Evolutionary conservation across 2,329 filamentous ascomycete species (phyloP).

Genomic region (Penicillium frequentans): DNA sequence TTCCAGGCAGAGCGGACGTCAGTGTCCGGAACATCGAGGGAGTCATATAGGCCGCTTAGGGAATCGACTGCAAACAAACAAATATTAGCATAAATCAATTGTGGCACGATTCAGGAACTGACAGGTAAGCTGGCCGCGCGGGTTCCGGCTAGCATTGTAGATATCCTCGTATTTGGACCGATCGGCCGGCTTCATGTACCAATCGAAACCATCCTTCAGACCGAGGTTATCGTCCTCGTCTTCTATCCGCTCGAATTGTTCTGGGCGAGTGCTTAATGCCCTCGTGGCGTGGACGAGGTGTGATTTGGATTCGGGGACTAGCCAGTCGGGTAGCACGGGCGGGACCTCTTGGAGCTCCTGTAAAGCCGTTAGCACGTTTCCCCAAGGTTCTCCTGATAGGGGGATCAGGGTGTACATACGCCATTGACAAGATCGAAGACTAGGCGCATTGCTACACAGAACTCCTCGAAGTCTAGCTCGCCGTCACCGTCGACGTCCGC

Average conservation of each 20-base stretch:
- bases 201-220: slow-evolving; percentile 95
- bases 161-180: slow-evolving; percentile 96
- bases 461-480: slow-evolving; percentile 98
- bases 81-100: neutral
- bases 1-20: slow-evolving; percentile 95
- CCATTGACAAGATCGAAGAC: slow-evolving; percentile 98
- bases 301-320: slow-evolving; percentile 91
- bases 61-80: slow-evolving; percentile 60
- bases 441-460: slow-evolving; percentile 96
- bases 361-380: slow-evolving; percentile 6
- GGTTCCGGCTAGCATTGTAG: slow-evolving; percentile 87
- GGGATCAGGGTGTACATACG: slow-evolving; percentile 52
- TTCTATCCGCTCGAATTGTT: slow-evolving; percentile 81
- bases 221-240: slow-evolving; percentile 76
- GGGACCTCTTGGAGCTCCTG: slow-evolving; percentile 93
- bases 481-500: slow-evolving; percentile 97
- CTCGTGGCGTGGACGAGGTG: slow-evolving; percentile 82
- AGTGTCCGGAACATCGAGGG: slow-evolving; percentile 64
- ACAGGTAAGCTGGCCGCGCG: slow-evolving; percentile 81
- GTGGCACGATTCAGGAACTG: slow-evolving; percentile 33
- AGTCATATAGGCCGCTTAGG: slow-evolving; percentile 79
- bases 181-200: slow-evolving; percentile 95
- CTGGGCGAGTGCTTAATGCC: slow-evolving; percentile 74
- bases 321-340: slow-evolving; percentile 82
- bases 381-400: neutral